These are phyloP conservation scores for Wallacemonas sp. DNA, from an alignment of 208 protist genomes.

Conservation along the genomic window DNA sequence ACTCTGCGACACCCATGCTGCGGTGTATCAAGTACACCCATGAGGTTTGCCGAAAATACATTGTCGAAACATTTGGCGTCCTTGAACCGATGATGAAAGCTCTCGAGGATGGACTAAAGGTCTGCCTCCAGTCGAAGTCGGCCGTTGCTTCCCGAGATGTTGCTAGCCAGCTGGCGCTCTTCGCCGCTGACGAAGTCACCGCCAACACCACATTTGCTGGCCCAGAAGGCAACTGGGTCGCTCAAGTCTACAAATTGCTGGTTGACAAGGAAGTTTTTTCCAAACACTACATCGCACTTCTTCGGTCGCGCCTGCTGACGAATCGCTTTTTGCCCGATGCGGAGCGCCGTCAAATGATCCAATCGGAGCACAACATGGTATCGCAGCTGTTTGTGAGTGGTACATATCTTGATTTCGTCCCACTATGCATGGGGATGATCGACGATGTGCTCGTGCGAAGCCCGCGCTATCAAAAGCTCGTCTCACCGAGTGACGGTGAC, in stretches of 20 bases:
- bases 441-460: constrained; percentile 29
- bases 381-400: constrained; percentile 40
- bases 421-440: constrained; percentile 43
- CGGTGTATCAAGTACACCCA: constrained; percentile 7
- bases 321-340: constrained; percentile 24
- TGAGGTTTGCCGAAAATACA: neutral
- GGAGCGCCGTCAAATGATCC: neutral
- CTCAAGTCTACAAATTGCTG: constrained; percentile 42
- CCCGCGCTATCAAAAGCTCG: neutral
- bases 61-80: constrained; percentile 16
- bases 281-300: constrained; percentile 30
- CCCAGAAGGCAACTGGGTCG: constrained; percentile 31
- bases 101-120: constrained; percentile 8
- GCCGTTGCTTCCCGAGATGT: neutral
- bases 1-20: neutral
- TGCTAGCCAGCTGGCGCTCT: neutral
- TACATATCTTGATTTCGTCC: constrained; percentile 49
- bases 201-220: neutral
- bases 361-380: constrained; percentile 41
- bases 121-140: neutral
- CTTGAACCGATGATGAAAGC: neutral
- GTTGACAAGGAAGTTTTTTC: constrained; percentile 46
- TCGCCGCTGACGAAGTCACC: constrained; percentile 8
- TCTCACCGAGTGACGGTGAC: neutral
- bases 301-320: constrained; percentile 40